Evolutionary conservation across 257 asterid genomes (phyloP).

Genomic region (Rehmannia glutinosa): DNA sequence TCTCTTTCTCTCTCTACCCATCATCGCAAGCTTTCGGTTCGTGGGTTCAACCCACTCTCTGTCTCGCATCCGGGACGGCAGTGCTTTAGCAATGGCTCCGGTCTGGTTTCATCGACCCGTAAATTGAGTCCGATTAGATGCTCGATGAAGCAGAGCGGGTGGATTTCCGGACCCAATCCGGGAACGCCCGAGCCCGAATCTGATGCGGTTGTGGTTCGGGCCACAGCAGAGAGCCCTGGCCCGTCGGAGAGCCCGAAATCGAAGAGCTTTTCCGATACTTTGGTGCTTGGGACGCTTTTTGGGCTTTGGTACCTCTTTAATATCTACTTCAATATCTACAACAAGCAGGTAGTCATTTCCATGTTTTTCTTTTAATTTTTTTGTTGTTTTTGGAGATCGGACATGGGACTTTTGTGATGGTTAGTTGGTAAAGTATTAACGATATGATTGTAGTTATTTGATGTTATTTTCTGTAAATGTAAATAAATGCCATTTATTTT

Average conservation of each 20-base stretch:
- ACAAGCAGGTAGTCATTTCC: conserved; percentile 62
- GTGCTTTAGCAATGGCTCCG: conserved; percentile 21
- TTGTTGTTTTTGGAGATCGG: not conserved
- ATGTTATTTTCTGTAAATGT: not conserved
- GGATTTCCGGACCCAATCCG: conserved; percentile 50
- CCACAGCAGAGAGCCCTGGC: conserved; percentile 52
- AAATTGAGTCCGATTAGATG: conserved; percentile 36
- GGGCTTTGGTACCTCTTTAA: conserved; percentile 94
- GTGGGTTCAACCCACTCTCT: conserved; percentile 24
- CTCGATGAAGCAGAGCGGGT: conserved; percentile 45
- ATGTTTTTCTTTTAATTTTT: not conserved
- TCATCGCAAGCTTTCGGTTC: conserved; percentile 24
- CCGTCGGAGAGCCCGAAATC: conserved; percentile 55
- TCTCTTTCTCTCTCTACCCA: conserved; percentile 47
- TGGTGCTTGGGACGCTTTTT: conserved; percentile 76
- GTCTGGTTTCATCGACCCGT: not conserved
- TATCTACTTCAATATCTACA: conserved; percentile 92
- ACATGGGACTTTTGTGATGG: no score
- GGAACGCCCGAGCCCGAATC: conserved; percentile 32
- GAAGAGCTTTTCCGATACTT: conserved; percentile 39
- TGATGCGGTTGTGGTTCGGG: conserved; percentile 46
- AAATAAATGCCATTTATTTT: not conserved
- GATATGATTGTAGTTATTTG: not conserved
- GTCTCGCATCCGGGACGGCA: conserved; percentile 8
- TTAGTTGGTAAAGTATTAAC: not conserved